A percentile compares a stretch with the other conserved stretches of the same genome.
These are phyloP conservation scores for Globisporangium cylindrosporum DNA, from an alignment of 352 stramenopile genomes.

Conservation along the genomic window DNA sequence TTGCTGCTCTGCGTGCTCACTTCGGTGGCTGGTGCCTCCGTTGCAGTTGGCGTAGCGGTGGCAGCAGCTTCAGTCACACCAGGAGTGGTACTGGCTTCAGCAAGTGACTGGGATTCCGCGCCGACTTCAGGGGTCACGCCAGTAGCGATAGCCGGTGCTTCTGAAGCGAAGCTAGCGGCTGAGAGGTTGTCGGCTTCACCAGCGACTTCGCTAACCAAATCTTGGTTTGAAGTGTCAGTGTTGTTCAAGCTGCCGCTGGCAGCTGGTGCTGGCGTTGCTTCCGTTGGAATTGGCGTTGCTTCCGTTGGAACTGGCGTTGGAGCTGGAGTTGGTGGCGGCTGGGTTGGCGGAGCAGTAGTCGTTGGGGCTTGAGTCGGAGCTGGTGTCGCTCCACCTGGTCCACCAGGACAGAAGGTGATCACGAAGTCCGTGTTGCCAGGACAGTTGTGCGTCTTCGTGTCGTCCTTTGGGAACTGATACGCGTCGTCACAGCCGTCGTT, in stretches of 20 bases:
- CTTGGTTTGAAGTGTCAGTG: neutral
- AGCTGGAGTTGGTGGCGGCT: conserved; percentile 3
- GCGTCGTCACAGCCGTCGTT: conserved; percentile 50
- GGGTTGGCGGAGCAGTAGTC: conserved; percentile 13
- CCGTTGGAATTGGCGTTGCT: neutral
- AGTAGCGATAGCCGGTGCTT: neutral
- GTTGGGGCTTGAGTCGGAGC: conserved; percentile 18
- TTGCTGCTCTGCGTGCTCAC: conserved; percentile 4
- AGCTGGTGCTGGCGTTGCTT: neutral
- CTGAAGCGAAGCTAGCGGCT: neutral
- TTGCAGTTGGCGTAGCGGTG: neutral
- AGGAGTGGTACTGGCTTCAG: neutral
- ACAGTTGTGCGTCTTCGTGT: conserved; percentile 45
- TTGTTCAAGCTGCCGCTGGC: conserved; percentile 5
- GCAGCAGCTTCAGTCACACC: neutral
- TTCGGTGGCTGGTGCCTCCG: neutral
- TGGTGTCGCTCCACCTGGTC: conserved; percentile 20
- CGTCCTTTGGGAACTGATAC: conserved; percentile 53
- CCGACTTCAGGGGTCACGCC: neutral
- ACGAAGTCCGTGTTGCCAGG: conserved; percentile 26
- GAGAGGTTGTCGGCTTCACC: conserved; percentile 8
- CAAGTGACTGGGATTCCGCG: neutral
- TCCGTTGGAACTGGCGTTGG: conserved; percentile 10
- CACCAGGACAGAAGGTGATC: conserved; percentile 35
- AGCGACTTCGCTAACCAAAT: neutral